Base-by-base conservation (phyloP, 805 yeast genomes). In the Saccharomycopsis sp. region DNA sequence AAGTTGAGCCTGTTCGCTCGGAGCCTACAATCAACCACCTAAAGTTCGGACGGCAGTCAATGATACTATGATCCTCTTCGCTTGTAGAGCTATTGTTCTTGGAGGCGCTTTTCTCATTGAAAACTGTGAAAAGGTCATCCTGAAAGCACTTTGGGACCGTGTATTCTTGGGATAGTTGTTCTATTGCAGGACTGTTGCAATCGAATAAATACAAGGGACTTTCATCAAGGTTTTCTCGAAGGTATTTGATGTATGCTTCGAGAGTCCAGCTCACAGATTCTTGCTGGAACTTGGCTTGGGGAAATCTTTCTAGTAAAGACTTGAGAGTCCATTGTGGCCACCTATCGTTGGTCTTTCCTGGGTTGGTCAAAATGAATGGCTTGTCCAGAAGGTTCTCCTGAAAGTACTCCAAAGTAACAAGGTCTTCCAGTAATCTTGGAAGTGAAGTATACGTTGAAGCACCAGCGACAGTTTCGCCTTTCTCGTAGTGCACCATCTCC, bases 1-100 rank as follows among this genome's bases (percentile, higher is more conserved):
- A 87, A 0, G 94, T 81, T 1, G 94, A 83, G 0, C 96, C 96
- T 5, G 86, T 76, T 36, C 94, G 60, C 16, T 63, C 65, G 2
- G 94, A 87, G 0, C 96, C 96, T 5, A 82, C 69, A 35, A 88
- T 88, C 17, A 87, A 62, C 96, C 96, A 87, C n/a, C 89, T 72
- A 56, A 82, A 80, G 58, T 87, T 95, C 1, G 96, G 96, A 37
- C 96, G 65, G 51, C 82, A 77, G 12, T 61, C 58, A 4, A 29
- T 19, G n/a, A n/a, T n/a, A n/a, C n/a, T n/a, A n/a, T n/a, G n/a
- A n/a, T n/a, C n/a, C n/a, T n/a, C n/a, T n/a, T n/a, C n/a, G n/a
- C n/a, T n/a, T 10, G n/a, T n/a, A 19, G 10, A 12, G 13, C 16
- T 52, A 6, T 52, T 46, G 12, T 61, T 64, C 8, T 2, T 18